Percentiles rank a stretch among this genome's conserved stretches.
These are phyloP conservation scores for Cutaneotrichosporon sp. DNA, from an alignment of 1,284 basidiomycete genomes.

Conservation along the genomic window DNA sequence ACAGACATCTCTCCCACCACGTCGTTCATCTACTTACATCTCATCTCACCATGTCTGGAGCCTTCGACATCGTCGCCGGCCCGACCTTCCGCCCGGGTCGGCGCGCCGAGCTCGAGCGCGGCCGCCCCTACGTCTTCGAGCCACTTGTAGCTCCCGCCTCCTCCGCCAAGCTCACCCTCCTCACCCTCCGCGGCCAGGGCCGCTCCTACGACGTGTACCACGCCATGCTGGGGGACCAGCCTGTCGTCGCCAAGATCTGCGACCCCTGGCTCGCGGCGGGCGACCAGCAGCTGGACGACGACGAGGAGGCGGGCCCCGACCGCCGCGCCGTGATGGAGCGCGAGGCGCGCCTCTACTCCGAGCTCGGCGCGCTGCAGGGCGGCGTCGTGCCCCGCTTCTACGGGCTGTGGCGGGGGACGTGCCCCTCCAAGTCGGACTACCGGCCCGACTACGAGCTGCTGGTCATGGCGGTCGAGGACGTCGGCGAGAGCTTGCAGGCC, in stretches of 20 bases:
- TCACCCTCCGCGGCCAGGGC: conserved; percentile 1
- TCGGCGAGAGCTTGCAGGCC: conserved; percentile 7
- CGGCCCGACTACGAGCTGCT: conserved; percentile 6
- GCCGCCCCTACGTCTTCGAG: conserved; percentile 6
- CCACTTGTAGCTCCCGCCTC: not conserved
- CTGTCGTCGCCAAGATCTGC: conserved; percentile 2
- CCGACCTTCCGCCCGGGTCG: conserved; percentile 1
- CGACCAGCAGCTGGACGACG: conserved; percentile 6
- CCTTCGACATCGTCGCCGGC: conserved; percentile 3
- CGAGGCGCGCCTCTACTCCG: not conserved
- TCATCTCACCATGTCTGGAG: not conserved
- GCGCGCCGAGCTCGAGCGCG: conserved; percentile 7
- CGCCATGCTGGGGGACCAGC: conserved; percentile 1
- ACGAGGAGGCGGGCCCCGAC: conserved; percentile 2
- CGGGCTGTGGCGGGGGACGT: conserved; percentile 5
- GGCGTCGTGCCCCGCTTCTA: conserved; percentile 1
- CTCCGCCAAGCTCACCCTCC: not conserved
- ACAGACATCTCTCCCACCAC: not conserved
- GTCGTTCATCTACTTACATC: too few species aligned
- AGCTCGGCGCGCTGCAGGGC: not conserved
- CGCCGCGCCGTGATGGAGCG: not conserved
- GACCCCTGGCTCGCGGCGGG: conserved; percentile 7
- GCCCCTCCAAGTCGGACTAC: conserved; percentile 5
- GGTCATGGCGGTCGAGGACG: conserved; percentile 6
- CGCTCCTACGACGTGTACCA: conserved; percentile 3